A percentile compares a stretch with the other conserved stretches of the same genome.
phyloP scores from a whole-genome alignment of 2,329 filamentous ascomycete genomes.

The Aspergillus neoniger region DNA sequence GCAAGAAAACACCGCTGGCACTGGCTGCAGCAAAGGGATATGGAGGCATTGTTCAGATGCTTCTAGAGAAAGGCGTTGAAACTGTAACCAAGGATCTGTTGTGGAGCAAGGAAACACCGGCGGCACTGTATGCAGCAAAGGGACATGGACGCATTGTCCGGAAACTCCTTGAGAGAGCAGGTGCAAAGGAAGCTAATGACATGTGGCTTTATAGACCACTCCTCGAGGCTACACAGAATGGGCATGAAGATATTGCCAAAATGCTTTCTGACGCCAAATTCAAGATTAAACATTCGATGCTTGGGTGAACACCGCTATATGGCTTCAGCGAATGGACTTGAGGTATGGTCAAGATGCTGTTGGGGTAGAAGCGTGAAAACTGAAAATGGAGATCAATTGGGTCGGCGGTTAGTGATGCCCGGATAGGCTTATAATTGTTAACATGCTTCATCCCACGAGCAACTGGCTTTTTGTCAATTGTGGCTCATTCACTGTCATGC shows the following conservation, averaged over 20 bases:
- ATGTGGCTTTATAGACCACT: too few species aligned
- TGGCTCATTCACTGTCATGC: too few species aligned
- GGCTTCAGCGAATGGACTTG: too few species aligned
- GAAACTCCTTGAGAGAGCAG: not conserved
- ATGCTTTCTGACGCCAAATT: too few species aligned
- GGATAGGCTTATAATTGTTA: too few species aligned
- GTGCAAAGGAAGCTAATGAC: not conserved
- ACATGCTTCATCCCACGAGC: too few species aligned
- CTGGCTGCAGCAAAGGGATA: slow-evolving; percentile 4
- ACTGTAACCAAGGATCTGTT: too few species aligned
- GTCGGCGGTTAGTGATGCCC: too few species aligned
- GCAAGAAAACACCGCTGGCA: not conserved
- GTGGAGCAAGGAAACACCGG: not conserved
- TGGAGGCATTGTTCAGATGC: slow-evolving; percentile 2
- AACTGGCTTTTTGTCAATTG: too few species aligned
- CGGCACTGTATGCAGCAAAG: not conserved
- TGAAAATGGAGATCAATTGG: not conserved
- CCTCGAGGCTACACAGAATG: not conserved
- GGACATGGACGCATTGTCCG: slow-evolving; percentile 6
- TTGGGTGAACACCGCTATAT: too few species aligned
- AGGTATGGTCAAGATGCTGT: not conserved
- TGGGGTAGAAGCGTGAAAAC: not conserved
- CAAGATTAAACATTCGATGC: too few species aligned
- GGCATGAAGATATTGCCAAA: not conserved
- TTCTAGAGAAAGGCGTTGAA: not conserved